A percentile compares a stretch with the other conserved stretches of the same genome.
Conservation (phyloP, 1,284 basidiomycete species). For the Microbotryum violaceum region DNA sequence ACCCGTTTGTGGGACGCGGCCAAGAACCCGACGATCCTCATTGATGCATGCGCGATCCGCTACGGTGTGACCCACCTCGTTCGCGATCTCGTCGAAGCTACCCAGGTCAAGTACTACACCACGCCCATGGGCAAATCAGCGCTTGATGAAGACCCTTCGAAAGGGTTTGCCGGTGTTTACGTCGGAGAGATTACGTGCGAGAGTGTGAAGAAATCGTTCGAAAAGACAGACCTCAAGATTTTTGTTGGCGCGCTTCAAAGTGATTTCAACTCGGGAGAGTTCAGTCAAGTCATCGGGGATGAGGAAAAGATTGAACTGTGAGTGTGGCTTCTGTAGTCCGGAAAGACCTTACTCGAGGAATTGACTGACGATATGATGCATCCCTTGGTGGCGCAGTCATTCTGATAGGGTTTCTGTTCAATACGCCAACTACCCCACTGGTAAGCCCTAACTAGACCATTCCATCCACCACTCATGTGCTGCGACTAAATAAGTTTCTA, state of each 20-base stretch:
- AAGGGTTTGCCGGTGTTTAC: slow-evolving; percentile 75
- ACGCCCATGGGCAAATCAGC: slow-evolving; percentile 75
- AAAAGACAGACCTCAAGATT: slow-evolving; percentile 73
- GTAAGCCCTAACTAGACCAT: no score
- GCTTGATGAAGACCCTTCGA: slow-evolving; percentile 65
- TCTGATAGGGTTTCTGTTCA: slow-evolving; percentile 55
- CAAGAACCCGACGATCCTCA: slow-evolving; percentile 63
- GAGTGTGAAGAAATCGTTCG: slow-evolving; percentile 64
- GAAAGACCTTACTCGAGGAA: slow-evolving; percentile 41
- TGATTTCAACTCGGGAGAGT: slow-evolving; percentile 78
- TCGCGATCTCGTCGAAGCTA: slow-evolving; percentile 59
- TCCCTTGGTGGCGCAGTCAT: slow-evolving; percentile 45
- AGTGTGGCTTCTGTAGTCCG: slow-evolving; percentile 39
- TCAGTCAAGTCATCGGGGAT: slow-evolving; percentile 2
- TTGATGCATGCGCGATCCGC: slow-evolving; percentile 79
- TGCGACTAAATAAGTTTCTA: no score
- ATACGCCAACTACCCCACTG: slow-evolving; percentile 18
- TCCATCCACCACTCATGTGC: no score
- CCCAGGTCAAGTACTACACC: slow-evolving; percentile 61
- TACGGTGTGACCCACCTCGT: slow-evolving; percentile 66
- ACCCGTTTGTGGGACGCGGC: slow-evolving; percentile 56
- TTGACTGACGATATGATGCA: not conserved
- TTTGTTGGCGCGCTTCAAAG: slow-evolving; percentile 71
- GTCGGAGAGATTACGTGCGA: slow-evolving; percentile 69
- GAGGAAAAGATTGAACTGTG: slow-evolving; percentile 47